Base-by-base conservation (phyloP, 2,329 filamentous ascomycete species). In the Exophiala bonariae region DNA sequence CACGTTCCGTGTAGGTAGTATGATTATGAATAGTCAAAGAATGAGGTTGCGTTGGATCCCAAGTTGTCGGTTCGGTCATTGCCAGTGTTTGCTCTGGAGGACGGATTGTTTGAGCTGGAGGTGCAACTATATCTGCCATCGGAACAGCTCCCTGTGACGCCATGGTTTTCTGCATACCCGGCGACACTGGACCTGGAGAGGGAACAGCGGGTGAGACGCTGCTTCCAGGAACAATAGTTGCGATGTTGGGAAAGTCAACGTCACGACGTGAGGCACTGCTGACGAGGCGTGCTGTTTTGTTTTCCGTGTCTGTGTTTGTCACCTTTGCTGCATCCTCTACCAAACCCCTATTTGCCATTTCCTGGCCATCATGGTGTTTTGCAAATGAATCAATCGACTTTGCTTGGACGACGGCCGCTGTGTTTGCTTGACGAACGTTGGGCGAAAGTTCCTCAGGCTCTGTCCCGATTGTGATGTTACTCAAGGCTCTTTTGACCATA, bases 151-250 rank as follows among this genome's bases (percentile, higher is more conserved):
- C 79, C 47, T 80, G 78, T 0, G 81, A 80, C 9, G 77, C 78
- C 74, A 87, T 86, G 0, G 78, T 79, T 11, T 74, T 73, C 30
- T 81, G 74, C 31, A 86, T 68, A 0, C 76, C 83, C 2, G 85
- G 83, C 1, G 85, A 85, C 1, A 80, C 66, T 2, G 81, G 82
- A 0, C 78, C 78, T 0, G 83, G 82, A 4, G 83, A 82, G 1
- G 75, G 74, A 2, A 81, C 23, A 14, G 32, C 28, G 9, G 46
- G 41, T 11, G 46, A 53, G 9, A 43, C 23, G 13, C 35, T 19
- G 26, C 42, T 43, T 23, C 34, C 2, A 19, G 41, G 44, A 8
- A 51, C 39, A 20, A 47, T 34, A 9, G 55, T 22, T n/a, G 45
- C 41, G 34, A 52, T 52, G 31, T 44, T 50, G 16, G 46, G 53